Conservation (phyloP, 306 rosid species). For the Vicia sativa region DNA sequence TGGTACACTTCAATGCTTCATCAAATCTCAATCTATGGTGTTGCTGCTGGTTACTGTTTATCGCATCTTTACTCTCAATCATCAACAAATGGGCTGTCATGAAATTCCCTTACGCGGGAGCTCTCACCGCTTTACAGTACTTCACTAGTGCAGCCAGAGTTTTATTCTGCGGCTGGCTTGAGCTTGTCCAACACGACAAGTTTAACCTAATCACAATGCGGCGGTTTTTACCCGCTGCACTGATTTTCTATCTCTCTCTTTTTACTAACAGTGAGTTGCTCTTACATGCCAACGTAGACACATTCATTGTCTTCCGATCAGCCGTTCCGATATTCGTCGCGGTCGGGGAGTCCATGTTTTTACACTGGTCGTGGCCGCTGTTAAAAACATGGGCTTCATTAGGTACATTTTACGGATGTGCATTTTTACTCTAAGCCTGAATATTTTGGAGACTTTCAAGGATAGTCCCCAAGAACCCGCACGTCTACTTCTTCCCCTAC, state of each 20-base stretch:
- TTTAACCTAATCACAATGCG: constrained; percentile 73
- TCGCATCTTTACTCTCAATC: constrained; percentile 89
- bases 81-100: constrained; percentile 93
- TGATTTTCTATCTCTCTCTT: constrained; percentile 78
- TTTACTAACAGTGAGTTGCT: constrained; percentile 91
- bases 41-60: constrained; percentile 84
- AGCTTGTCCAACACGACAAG: constrained; percentile 58
- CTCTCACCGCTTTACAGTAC: constrained; percentile 81
- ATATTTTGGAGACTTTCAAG: too few species aligned
- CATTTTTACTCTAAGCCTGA: too few species aligned
- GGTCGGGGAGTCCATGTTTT: constrained; percentile 74
- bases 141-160: constrained; percentile 85
- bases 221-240: constrained; percentile 78
- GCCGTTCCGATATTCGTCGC: constrained; percentile 83
- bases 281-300: constrained; percentile 93
- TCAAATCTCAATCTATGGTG: constrained; percentile 68
- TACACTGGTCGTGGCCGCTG: constrained; percentile 78
- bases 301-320: constrained; percentile 89
- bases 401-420: constrained; percentile 62
- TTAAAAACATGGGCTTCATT: constrained; percentile 70
- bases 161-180: constrained; percentile 55
- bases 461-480: too few species aligned
- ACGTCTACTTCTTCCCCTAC: too few species aligned
- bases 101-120: constrained; percentile 93
- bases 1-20: constrained; percentile 52